Percentiles rank a stretch among this genome's conserved stretches.
These are phyloP conservation scores for Exophiala viscosa DNA, from an alignment of 2,329 filamentous ascomycete species.

Conservation along the genomic window DNA sequence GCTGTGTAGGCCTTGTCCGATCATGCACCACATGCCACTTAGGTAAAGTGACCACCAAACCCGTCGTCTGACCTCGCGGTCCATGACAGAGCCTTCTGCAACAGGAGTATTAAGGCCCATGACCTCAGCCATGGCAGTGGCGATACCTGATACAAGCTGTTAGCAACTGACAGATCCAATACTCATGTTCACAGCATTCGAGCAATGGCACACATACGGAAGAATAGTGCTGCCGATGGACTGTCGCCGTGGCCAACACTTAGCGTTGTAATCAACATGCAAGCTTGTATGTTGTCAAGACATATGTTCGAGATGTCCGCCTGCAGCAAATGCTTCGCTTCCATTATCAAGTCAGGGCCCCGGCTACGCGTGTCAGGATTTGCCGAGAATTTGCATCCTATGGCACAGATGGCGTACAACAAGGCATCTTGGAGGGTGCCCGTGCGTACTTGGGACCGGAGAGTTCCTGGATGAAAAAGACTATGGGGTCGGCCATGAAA, in stretches of 20 bases:
- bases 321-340: conserved; percentile 2
- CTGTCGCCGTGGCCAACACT: conserved; percentile 27
- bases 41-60: conserved; percentile 36
- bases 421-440: not conserved
- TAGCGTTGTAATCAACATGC: conserved; percentile 33
- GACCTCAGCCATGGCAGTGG: conserved; percentile 5
- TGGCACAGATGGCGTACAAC: conserved; percentile 5
- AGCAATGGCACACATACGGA: conserved; percentile 24
- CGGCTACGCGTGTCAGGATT: not conserved
- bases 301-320: conserved; percentile 5
- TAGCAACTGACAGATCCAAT: not conserved
- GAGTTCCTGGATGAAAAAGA: conserved; percentile 2
- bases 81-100: conserved; percentile 15
- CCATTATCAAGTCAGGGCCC: not conserved
- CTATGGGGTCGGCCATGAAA: conserved; percentile 2
- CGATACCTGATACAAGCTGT: conserved; percentile 2
- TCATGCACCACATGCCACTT: conserved; percentile 33
- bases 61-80: conserved; percentile 29
- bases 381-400: conserved; percentile 7
- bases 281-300: conserved; percentile 34
- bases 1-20: conserved; percentile 32
- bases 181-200: not conserved
- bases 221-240: conserved; percentile 32
- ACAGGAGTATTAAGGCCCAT: not conserved
- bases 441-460: not conserved